Base-by-base conservation (phyloP, 2,329 filamentous ascomycete genomes). In the Alternaria arborescens region DNA sequence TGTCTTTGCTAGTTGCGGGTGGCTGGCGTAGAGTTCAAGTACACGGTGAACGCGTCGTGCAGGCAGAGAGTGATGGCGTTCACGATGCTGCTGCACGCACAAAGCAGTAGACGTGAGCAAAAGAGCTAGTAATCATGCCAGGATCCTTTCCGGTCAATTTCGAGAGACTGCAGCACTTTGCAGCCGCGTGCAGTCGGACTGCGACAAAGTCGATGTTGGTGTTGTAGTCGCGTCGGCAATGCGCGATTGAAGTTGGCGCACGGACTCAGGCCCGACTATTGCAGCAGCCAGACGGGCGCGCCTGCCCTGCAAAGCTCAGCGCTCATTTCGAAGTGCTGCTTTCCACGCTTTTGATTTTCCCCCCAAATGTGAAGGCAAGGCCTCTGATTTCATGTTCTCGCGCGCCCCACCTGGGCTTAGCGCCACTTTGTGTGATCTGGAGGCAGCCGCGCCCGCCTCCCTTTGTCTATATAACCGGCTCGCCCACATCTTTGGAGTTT, bases 351-450 rank as follows among this genome's bases (percentile, higher is more conserved):
- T 62, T 64, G 64, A 65, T 67, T 69, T 63, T 62, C 62, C 52
- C 51, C 55, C 56, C 56, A 57, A 40, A 51, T 64, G 59, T 61
- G 59, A 60, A 58, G 58, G 47, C 66, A 54, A 62, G 57, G 53
- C 47, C 55, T 61, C 61, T 63, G 55, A 57, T 60, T 64, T 64
- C 61, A 61, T 65, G 63, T 61, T 68, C 62, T 62, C 52, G 24
- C 52, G n/a, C 52, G 55, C 56, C 71, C 71, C 61, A 64, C 68
- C 55, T 26, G 36, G 57, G 69, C 58, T 55, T 74, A 71, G 70
- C 71, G 70, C 66, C 60, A 46, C 64, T 36, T 52, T 48, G 55
- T 70, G 66, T 73, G 70, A 71, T 71, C 66, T 68, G 41, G 66
- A 69, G 69, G 67, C 68, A 68, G 55, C 70, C 68, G 60, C 68